phyloP scores from a whole-genome alignment of 805 yeast species.

The Candida oleophila region DNA sequence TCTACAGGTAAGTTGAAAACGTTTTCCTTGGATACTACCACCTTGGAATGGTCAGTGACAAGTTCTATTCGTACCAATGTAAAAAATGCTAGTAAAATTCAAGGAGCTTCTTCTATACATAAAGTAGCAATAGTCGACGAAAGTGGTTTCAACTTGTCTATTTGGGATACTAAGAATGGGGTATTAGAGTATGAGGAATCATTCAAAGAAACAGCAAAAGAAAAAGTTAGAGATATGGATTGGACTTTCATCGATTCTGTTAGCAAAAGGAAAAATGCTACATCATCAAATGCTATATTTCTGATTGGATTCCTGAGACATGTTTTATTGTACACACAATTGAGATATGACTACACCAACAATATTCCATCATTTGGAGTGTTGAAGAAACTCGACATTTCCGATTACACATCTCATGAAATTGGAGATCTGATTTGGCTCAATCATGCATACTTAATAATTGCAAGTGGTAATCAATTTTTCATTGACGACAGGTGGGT shows the following conservation, averaged over 20 bases:
- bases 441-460: slow-evolving; percentile 70
- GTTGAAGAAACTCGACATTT: slow-evolving; percentile 69
- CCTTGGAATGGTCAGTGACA: slow-evolving; percentile 53
- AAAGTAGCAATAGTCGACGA: slow-evolving; percentile 75
- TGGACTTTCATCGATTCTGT: slow-evolving; percentile 65
- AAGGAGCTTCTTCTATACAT: slow-evolving; percentile 68
- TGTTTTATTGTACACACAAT: slow-evolving; percentile 72
- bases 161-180: slow-evolving; percentile 78
- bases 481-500: slow-evolving; percentile 73
- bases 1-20: slow-evolving; percentile 26
- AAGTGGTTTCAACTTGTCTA: slow-evolving; percentile 48
- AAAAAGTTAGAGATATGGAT: slow-evolving; percentile 67
- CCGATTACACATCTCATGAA: slow-evolving; percentile 68
- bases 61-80: slow-evolving; percentile 57
- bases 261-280: slow-evolving; percentile 8
- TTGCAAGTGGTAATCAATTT: slow-evolving; percentile 88
- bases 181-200: slow-evolving; percentile 62
- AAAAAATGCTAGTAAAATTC: slow-evolving; percentile 48
- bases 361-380: slow-evolving; percentile 74
- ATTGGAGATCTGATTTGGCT: slow-evolving; percentile 93
- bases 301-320: slow-evolving; percentile 73
- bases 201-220: slow-evolving; percentile 24
- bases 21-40: slow-evolving; percentile 14
- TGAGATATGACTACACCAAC: slow-evolving; percentile 87
- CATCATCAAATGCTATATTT: slow-evolving; percentile 61